Base-by-base conservation (phyloP, 352 stramenopile species). In the Pythium scleroteichum region DNA sequence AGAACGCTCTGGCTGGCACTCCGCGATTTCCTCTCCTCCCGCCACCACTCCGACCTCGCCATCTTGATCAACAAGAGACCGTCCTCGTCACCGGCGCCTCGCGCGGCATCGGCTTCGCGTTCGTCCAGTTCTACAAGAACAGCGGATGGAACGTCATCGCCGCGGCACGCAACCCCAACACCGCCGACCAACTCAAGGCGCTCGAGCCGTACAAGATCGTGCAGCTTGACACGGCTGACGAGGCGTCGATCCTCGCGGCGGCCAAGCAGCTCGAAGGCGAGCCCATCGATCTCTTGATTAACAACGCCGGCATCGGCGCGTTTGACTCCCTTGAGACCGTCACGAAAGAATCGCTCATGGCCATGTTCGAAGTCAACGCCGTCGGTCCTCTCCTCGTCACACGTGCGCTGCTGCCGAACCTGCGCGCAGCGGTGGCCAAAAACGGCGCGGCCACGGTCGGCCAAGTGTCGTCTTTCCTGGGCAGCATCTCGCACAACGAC, bases 311-410 rank as follows among this genome's bases (percentile, higher is more conserved):
- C 19, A 72, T 90, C 41, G 51, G 59, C 16, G 55, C 68, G 17
- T 46, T 52, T 12, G 53, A 66, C 12, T 49, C 53, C 20, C 35
- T 88, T 10, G 35, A 62, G 24, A 66, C 63, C 4, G 76, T 74
- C 17, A 85, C 77, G 24, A 87, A 88, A 49, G 72, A 75, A 22
- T 61, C 76, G 24, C 57, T 88, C 19, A 73, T 89, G 72, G 66
- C 64, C 16, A 70, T 90, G 32, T 86, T 94, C 41, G 79, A 94
- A 54, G 76, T 92, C n/a, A 95, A 92, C 72, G 60, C 72, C 5
- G 66, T 95, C 4, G 86, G 83, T 7, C 76, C 78, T 17, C 82
- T 91, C 47, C 69, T 88, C 38, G 73, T 81, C 62, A 79, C 79
- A 23, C 76, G 79, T 29, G 74, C 82, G 5, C 68, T 91, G 24